These are phyloP conservation scores for Hyphodiscus hymeniophilus DNA, from an alignment of 495 filamentous ascomycete genomes.

Conservation along the genomic window DNA sequence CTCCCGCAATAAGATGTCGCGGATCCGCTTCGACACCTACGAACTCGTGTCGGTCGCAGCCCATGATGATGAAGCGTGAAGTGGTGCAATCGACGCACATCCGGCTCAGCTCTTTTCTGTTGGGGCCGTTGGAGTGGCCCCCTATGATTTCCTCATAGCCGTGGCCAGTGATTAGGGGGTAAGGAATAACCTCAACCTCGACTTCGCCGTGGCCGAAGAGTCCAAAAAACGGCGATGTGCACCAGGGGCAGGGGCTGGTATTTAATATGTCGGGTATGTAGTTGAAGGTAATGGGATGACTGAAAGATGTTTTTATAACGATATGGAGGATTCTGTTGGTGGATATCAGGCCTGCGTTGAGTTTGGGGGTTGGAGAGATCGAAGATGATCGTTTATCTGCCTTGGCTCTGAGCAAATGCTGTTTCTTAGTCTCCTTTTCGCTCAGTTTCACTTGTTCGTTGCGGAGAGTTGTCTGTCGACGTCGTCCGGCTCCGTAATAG, in stretches of 20 bases:
- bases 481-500: too few species aligned
- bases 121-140: not conserved
- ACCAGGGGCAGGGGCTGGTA: conserved; percentile 11
- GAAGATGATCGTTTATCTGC: too few species aligned
- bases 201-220: conserved; percentile 6
- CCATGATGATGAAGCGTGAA: not conserved
- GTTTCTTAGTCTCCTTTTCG: too few species aligned
- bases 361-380: too few species aligned
- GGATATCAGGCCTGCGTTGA: not conserved
- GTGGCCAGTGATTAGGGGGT: not conserved
- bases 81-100: conserved; percentile 11
- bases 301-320: conserved; percentile 9
- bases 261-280: not conserved
- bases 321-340: not conserved
- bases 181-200: not conserved
- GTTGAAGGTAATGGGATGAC: conserved; percentile 17
- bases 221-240: conserved; percentile 11
- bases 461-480: too few species aligned
- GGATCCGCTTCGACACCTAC: not conserved
- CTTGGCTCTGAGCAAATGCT: too few species aligned
- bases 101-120: not conserved
- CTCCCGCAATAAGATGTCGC: not conserved
- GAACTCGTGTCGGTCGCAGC: not conserved
- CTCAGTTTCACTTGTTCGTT: too few species aligned
- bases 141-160: conserved; percentile 15